Evolutionary conservation across 2,329 filamentous ascomycete species (phyloP), one percentile per base, ranked within the genome.

Genomic region (Colletotrichum musicola): DNA sequence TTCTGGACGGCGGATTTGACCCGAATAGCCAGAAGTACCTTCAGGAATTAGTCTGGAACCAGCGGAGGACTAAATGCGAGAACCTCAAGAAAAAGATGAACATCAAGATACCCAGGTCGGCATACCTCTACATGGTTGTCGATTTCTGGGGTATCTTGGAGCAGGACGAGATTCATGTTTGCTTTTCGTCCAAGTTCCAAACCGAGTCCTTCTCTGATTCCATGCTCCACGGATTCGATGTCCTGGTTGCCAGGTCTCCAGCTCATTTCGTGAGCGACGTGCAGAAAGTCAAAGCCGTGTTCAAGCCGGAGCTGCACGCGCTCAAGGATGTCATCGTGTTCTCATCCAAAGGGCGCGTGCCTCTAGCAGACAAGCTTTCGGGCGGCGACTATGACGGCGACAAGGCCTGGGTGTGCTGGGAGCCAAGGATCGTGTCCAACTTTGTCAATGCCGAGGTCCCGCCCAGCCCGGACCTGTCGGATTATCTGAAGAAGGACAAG

Each of bases 301-400:
- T 85, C 68, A 84, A 82, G n/a, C 83, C 85, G 0, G 84, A 89
- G 49, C 80, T 95, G 0, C 87, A 90, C 3, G 86, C 88, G 2
- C 78, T 97, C 0, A 92, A 92, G 69, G 92, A 98, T 73, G 90
- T 97, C 1, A 84, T 96, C 14, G 86, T 98, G 0, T 98, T 98
- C 72, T 84, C 93, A 0, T 83, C 82, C 0, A 87, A 85, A 68
- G 92, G 92, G 0, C 75, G 84, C 27, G 81, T 79, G 0, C 88
- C 92, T 0, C 83, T 94, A 0, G 93, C 92, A 0, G 86, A 89
- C 9, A 90, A 90, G 73, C 81, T 95, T 0, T 93, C 92, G 1
- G 93, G 93, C 0, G 93, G 93, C 0, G 93, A 95, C 74, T 95
- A 94, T 70, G 93, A 95, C 72, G 93, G 93, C 0, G 93, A 96